phyloP scores from a whole-genome alignment of 1,284 basidiomycete genomes.

The Pseudozyma hubeiensis region DNA sequence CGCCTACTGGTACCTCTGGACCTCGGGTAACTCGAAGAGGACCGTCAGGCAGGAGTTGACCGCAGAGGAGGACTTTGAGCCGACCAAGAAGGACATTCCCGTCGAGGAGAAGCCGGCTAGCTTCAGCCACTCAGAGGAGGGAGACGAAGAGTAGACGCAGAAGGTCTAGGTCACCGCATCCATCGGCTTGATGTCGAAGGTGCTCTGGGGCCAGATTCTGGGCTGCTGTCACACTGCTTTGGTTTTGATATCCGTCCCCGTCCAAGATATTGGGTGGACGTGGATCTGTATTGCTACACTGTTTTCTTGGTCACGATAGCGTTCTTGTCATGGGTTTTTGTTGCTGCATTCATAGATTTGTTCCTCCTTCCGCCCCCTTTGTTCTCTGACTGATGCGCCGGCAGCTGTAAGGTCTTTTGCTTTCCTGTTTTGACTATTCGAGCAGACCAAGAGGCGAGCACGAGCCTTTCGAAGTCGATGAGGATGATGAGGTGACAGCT shows the following conservation, averaged over 20 bases:
- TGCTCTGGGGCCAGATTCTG: too few species aligned
- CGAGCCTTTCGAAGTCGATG: not conserved
- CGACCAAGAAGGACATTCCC: constrained; percentile 24
- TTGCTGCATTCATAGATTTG: not conserved
- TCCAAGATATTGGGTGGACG: not conserved
- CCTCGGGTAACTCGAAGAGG: constrained; percentile 14
- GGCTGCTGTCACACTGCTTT: too few species aligned
- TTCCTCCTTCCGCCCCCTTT: too few species aligned
- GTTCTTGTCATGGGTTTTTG: constrained; percentile 10
- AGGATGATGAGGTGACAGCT: constrained; percentile 18
- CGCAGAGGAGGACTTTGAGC: constrained; percentile 30
- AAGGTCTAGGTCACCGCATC: too few species aligned
- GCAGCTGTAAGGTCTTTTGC: too few species aligned
- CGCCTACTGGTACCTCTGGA: constrained; percentile 51
- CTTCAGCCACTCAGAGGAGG: constrained; percentile 17
- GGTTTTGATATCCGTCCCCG: too few species aligned
- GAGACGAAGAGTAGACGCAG: not conserved
- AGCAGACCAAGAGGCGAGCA: not conserved
- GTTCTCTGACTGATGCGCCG: too few species aligned
- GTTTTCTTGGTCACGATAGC: not conserved
- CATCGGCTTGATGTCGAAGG: too few species aligned
- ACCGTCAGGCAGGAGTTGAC: constrained; percentile 23
- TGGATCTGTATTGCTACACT: not conserved
- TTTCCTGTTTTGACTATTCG: not conserved
- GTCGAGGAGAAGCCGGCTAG: constrained; percentile 32